Base-by-base conservation (phyloP, 148 eudicot species). In the Arctostaphylos glauca region DNA sequence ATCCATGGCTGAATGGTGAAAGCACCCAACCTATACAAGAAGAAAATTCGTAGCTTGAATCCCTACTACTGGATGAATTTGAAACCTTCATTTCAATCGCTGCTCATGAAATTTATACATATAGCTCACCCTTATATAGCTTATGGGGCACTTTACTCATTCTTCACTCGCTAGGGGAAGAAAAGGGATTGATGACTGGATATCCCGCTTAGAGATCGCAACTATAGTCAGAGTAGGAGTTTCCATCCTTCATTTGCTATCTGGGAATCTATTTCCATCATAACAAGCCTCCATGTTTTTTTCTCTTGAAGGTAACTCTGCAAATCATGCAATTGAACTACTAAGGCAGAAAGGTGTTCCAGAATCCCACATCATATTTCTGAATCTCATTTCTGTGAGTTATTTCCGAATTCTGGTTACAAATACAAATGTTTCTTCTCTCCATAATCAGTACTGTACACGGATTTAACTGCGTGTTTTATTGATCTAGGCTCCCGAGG, bases 311-410 rank as follows among this genome's bases (percentile, higher is more conserved):
- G 98, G 98, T 83, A 94, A 95, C 84, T 95, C 98, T 62, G 98
- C 98, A 60, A 92, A 93, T 82, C 98, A 95, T 82, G 98, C 98
- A 84, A 95, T 95, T 79, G 94, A 95, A 82, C 85, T 95, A 82
- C 95, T 95, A 66, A 91, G 94, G 85, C 94, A 89, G 85, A 95
- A 95, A 89, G 98, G 98, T 86, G 98, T 95, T 75, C 98, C 98
- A 53, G 98, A 95, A 90, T 91, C 94, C 74, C 93, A 91, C 90
- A 95, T 95, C 53, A 91, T 95, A 75, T 95, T 95, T 81, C 90
- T 95, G 48, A 95, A 95, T 89, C 98, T 95, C 67, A 95, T 95
- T 41, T 95, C 98, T 71, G 98, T 95, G 83, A 90, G 98, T 87
- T 64, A 13, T 50, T 76, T 25, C 3, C 19, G 12, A 21, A 16